Conservation (phyloP, 345 rosid genomes). For the Xanthoceras sorbifolium region DNA sequence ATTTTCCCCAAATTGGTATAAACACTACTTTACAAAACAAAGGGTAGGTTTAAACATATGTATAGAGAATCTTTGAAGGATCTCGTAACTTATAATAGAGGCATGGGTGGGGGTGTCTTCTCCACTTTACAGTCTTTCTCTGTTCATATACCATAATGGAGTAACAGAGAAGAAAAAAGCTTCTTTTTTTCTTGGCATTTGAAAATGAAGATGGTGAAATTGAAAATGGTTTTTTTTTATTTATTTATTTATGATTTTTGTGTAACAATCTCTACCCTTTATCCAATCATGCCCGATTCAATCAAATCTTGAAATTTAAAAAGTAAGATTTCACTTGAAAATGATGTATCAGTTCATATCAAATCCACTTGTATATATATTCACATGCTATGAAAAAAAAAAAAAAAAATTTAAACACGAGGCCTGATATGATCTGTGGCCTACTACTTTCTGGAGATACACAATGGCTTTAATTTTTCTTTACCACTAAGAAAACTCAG, state of each 20-base stretch:
- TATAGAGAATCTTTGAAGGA: not conserved
- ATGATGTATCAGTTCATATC: too few species aligned
- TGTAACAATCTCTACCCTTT: too few species aligned
- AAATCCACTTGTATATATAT: not conserved
- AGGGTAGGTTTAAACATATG: not conserved
- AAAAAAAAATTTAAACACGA: too few species aligned
- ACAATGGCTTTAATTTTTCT: constrained; percentile 4
- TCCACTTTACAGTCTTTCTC: constrained; percentile 15
- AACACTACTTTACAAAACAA: not conserved
- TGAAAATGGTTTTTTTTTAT: not conserved
- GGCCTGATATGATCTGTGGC: not conserved
- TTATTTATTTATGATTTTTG: not conserved
- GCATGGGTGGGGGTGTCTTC: not conserved
- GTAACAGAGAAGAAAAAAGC: not conserved
- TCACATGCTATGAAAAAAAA: not conserved
- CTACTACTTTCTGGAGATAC: not conserved
- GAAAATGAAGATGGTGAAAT: too few species aligned
- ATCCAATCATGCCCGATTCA: not conserved
- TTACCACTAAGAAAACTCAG: constrained; percentile 23
- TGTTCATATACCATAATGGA: not conserved
- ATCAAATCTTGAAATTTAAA: not conserved
- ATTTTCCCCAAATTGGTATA: constrained; percentile 12
- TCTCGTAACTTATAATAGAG: not conserved
- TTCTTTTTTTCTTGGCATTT: too few species aligned
- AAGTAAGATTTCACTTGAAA: not conserved